Evolutionary conservation across 805 yeast species (phyloP).

Genomic region (Schwanniomyces pseudopolymorphus): DNA sequence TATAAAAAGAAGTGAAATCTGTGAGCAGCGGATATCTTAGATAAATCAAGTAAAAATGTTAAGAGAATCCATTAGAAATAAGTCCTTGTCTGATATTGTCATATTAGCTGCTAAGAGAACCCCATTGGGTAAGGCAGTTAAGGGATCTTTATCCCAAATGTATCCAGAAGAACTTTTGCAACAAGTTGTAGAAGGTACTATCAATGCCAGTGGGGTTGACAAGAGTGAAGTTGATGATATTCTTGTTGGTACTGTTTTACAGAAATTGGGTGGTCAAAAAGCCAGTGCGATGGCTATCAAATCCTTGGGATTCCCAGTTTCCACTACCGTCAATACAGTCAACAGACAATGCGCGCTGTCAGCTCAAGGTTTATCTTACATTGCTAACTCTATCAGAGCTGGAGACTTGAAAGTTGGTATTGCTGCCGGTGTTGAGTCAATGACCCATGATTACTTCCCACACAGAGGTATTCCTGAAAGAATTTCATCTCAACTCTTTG

Average conservation of each 20-base stretch:
- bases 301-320: slow-evolving; percentile 29
- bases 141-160: slow-evolving; percentile 35
- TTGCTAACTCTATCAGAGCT: slow-evolving; percentile 27
- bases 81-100: slow-evolving; percentile 31
- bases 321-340: slow-evolving; percentile 33
- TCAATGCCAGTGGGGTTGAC: slow-evolving; percentile 22
- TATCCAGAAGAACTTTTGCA: slow-evolving; percentile 36
- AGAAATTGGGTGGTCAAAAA: slow-evolving; percentile 38
- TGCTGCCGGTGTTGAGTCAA: slow-evolving; percentile 45
- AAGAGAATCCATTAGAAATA: slow-evolving; percentile 8
- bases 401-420: slow-evolving; percentile 32
- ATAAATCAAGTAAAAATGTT: background rate
- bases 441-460: slow-evolving; percentile 41
- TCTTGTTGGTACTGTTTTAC: slow-evolving; percentile 37
- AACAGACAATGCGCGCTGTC: slow-evolving; percentile 42
- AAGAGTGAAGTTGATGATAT: slow-evolving; percentile 30
- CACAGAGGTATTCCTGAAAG: slow-evolving; percentile 37
- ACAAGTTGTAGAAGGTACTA: slow-evolving; percentile 26
- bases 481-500: slow-evolving; percentile 20
- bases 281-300: slow-evolving; percentile 35
- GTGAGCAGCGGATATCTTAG: background rate
- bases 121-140: slow-evolving; percentile 34
- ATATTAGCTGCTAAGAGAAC: slow-evolving; percentile 34
- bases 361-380: slow-evolving; percentile 34
- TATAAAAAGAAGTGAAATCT: background rate